Percentiles rank a stretch among this genome's conserved stretches.
These are phyloP conservation scores for Globisporangium cederbergense DNA, from an alignment of 352 stramenopile genomes.

Conservation along the genomic window DNA sequence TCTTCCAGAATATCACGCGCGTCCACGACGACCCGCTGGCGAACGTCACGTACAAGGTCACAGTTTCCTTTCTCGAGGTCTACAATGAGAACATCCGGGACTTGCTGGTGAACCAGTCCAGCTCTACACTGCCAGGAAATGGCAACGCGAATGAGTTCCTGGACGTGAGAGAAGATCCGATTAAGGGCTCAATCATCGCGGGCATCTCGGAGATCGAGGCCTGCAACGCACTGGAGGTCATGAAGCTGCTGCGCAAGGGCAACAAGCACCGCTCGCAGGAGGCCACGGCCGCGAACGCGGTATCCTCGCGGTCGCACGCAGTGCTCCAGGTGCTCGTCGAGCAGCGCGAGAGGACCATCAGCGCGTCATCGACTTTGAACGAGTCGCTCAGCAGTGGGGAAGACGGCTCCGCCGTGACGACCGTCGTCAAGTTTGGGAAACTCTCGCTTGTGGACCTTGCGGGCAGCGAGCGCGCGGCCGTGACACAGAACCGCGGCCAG, in stretches of 20 bases:
- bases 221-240: slow-evolving; percentile 71
- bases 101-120: slow-evolving; percentile 42
- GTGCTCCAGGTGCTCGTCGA: slow-evolving; percentile 86
- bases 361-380: slow-evolving; percentile 15
- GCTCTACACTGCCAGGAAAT: background rate
- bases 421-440: slow-evolving; percentile 81
- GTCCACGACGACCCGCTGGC: slow-evolving; percentile 28
- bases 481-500: slow-evolving; percentile 87
- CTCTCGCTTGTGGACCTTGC: slow-evolving; percentile 90
- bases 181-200: slow-evolving; percentile 79
- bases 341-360: slow-evolving; percentile 42
- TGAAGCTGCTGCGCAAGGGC: slow-evolving; percentile 82
- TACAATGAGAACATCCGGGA: slow-evolving; percentile 95
- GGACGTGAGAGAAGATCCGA: slow-evolving; percentile 83
- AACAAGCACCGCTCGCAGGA: slow-evolving; percentile 88
- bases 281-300: slow-evolving; percentile 83
- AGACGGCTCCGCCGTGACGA: slow-evolving; percentile 11
- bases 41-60: slow-evolving; percentile 58
- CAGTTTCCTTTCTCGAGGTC: slow-evolving; percentile 88
- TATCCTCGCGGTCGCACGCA: slow-evolving; percentile 88
- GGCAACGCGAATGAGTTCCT: slow-evolving; percentile 37
- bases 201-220: slow-evolving; percentile 87
- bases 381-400: background rate
- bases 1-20: slow-evolving; percentile 72
- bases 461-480: slow-evolving; percentile 86